Conservation (phyloP, 1,139 yeast genomes). For the Saccharomyces hybrid region DNA sequence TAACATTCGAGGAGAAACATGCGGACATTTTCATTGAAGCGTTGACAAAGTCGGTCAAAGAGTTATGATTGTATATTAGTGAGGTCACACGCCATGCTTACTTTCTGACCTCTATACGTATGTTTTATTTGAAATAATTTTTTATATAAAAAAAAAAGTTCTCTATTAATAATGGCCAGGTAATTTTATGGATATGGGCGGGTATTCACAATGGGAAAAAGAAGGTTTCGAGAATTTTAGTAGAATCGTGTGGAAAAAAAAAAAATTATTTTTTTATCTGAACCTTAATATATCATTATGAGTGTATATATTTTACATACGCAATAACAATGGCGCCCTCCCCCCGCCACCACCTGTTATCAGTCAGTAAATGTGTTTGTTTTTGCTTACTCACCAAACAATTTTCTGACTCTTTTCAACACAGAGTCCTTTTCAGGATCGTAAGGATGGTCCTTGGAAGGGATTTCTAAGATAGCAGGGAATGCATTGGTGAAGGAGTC, state of each 20-base stretch:
- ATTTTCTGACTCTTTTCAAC: constrained; percentile 84
- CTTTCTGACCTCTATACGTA: background rate
- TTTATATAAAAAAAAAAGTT: background rate
- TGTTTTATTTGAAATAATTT: background rate
- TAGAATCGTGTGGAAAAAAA: background rate
- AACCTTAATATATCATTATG: constrained; percentile 1
- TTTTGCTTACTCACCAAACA: constrained; percentile 70
- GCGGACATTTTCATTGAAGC: constrained; percentile 52
- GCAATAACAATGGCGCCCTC: background rate
- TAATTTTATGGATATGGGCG: background rate
- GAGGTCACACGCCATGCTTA: background rate
- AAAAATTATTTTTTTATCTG: background rate
- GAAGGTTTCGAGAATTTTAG: too few species aligned
- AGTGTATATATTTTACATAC: background rate
- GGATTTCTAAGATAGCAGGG: constrained; percentile 95
- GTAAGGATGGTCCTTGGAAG: constrained; percentile 97
- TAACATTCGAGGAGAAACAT: constrained; percentile 59
- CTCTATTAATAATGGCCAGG: background rate
- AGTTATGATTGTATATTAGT: constrained; percentile 8
- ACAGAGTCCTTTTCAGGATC: constrained; percentile 97
- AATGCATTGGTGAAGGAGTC: constrained; percentile 85
- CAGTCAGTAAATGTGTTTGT: background rate
- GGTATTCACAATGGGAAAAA: background rate
- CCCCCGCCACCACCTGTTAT: background rate
- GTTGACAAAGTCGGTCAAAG: constrained; percentile 34